A percentile compares a stretch with the other conserved stretches of the same genome.
These are phyloP conservation scores for Wickerhamomyces sp. DNA, from an alignment of 1,139 yeast genomes.

Conservation along the genomic window DNA sequence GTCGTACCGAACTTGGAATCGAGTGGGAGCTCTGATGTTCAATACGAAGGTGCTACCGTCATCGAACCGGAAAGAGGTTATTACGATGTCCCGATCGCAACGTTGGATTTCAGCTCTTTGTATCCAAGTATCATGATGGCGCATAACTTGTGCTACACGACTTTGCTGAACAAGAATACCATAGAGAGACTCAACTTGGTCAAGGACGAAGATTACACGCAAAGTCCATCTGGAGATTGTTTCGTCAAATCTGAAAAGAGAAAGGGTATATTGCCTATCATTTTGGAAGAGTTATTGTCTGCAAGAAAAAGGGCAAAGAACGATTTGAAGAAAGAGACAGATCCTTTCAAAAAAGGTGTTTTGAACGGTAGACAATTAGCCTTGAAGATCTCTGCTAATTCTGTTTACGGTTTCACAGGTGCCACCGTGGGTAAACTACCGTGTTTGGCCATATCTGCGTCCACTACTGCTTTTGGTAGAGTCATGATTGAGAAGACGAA, in stretches of 20 bases:
- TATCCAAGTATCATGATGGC: conserved; percentile 99
- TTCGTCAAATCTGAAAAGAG: conserved; percentile 72
- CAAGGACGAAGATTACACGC: conserved; percentile 73
- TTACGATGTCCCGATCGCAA: conserved; percentile 95
- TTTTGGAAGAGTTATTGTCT: conserved; percentile 77
- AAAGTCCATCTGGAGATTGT: conserved; percentile 88
- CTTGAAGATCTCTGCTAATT: conserved; percentile 91
- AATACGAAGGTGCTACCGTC: conserved; percentile 98
- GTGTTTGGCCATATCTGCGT: conserved; percentile 92
- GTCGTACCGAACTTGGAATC: conserved; percentile 87
- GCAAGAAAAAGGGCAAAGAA: conserved; percentile 93
- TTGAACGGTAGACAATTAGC: conserved; percentile 97
- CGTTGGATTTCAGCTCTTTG: conserved; percentile 94
- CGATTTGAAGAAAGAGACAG: conserved; percentile 87
- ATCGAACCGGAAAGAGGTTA: conserved; percentile 95
- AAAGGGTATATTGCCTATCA: conserved; percentile 87
- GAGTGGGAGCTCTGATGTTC: conserved; percentile 75
- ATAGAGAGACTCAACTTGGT: conserved; percentile 59
- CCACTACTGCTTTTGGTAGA: conserved; percentile 94
- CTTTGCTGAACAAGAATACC: conserved; percentile 65
- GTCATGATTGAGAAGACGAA: conserved; percentile 94
- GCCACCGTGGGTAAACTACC: conserved; percentile 97
- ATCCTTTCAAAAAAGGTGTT: conserved; percentile 90
- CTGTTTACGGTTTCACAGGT: conserved; percentile 98
- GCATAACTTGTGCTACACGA: conserved; percentile 93